A percentile compares a stretch with the other conserved stretches of the same genome.
Evolutionary conservation across 1,284 basidiomycete genomes (phyloP).

Genomic region (Austroboletus niveus): DNA sequence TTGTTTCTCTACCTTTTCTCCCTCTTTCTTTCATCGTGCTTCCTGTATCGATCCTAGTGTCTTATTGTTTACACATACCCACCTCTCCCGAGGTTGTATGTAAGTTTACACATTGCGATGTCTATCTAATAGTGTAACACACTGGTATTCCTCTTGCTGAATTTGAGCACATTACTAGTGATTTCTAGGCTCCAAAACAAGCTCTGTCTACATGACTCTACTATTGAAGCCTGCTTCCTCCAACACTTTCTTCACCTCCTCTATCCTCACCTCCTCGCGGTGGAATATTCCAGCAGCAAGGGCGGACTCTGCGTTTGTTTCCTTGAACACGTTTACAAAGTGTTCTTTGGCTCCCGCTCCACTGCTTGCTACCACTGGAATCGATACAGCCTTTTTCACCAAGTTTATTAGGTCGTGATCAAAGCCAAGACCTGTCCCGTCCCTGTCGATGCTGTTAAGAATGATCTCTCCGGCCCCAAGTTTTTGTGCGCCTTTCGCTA

Average conservation of each 20-base stretch:
- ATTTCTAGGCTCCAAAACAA: no score
- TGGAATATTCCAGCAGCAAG: conserved; percentile 99
- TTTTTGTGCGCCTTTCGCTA: conserved; percentile 84
- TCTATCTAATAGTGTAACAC: conserved; percentile 33
- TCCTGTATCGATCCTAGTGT: conserved; percentile 31
- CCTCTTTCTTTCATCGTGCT: conserved; percentile 22
- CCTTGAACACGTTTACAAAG: conserved; percentile 83
- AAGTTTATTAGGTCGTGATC: conserved; percentile 83
- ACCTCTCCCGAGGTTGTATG: conserved; percentile 30
- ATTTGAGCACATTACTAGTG: not conserved
- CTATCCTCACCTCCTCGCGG: conserved; percentile 77
- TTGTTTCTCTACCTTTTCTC: conserved; percentile 1
- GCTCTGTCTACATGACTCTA: conserved; percentile 29
- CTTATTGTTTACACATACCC: conserved; percentile 35
- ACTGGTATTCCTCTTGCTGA: conserved; percentile 11
- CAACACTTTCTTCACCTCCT: conserved; percentile 67
- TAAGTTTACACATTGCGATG: conserved; percentile 30
- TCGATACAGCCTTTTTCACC: conserved; percentile 74
- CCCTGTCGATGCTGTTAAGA: conserved; percentile 95
- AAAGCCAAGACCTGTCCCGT: conserved; percentile 92
- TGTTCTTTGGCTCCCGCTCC: conserved; percentile 85
- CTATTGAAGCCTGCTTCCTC: conserved; percentile 51
- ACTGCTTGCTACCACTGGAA: conserved; percentile 94
- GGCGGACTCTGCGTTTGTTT: conserved; percentile 86
- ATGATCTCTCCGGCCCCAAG: conserved; percentile 96